Conservation (phyloP, 73 alveolate genomes). For the Strombidium stylifer region DNA sequence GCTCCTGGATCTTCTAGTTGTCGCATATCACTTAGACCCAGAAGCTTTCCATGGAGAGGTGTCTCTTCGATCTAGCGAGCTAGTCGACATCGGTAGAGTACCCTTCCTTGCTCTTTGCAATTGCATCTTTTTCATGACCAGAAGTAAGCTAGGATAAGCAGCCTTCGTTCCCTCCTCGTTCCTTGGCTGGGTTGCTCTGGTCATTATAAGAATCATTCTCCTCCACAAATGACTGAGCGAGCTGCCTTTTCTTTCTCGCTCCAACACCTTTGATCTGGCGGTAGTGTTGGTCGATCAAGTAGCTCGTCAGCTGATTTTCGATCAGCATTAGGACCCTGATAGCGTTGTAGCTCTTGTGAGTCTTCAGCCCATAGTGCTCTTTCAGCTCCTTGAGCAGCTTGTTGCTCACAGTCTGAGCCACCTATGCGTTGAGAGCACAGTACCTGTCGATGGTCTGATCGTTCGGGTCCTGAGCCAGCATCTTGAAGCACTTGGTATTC, state of each 20-base stretch:
- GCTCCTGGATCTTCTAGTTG: neutral
- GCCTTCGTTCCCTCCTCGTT: no score
- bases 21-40: neutral
- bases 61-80: neutral
- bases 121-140: no score
- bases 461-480: constrained; percentile 60
- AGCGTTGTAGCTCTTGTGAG: neutral
- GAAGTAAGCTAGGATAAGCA: no score
- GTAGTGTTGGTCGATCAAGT: neutral
- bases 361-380: neutral
- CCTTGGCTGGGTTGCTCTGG: no score
- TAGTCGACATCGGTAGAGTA: neutral
- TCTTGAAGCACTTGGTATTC: constrained; percentile 59
- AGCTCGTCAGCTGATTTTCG: neutral
- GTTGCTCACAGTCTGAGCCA: constrained; percentile 15
- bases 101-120: neutral
- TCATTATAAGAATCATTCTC: no score
- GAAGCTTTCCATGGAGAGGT: neutral
- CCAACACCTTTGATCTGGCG: neutral
- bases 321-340: neutral
- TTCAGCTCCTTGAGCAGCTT: neutral
- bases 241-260: no score
- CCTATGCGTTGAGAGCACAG: constrained; percentile 49
- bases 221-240: no score
- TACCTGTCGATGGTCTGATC: constrained; percentile 71